These are phyloP conservation scores for Aegilops umbellulata DNA, from an alignment of 176 grass and related monocot species.

Conservation along the genomic window DNA sequence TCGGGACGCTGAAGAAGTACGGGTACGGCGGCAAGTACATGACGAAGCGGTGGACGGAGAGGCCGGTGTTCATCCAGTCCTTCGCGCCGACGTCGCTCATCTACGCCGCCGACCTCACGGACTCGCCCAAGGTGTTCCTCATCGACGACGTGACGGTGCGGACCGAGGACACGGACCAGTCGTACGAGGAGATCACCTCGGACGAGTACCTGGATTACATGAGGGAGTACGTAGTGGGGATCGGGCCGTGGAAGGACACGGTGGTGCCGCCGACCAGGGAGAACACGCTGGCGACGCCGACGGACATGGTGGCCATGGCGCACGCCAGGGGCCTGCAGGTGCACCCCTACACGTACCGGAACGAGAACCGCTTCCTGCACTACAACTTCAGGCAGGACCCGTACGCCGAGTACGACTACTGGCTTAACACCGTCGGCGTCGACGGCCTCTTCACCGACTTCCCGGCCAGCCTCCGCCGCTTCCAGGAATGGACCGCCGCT, in stretches of 20 bases:
- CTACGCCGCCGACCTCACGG: conserved; percentile 32
- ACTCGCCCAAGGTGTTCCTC: conserved; percentile 47
- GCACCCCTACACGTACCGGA: conserved; percentile 55
- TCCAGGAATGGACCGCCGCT: conserved; percentile 35
- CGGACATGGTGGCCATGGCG: conserved; percentile 50
- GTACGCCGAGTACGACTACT: conserved; percentile 58
- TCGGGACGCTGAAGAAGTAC: conserved; percentile 48
- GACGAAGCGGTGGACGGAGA: conserved; percentile 21
- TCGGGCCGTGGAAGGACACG: conserved; percentile 58
- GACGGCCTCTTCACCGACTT: conserved; percentile 59
- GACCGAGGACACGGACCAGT: conserved; percentile 59
- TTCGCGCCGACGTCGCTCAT: conserved; percentile 45
- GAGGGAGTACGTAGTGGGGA: conserved; percentile 29
- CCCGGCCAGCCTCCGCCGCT: conserved; percentile 45
- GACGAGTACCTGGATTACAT: conserved; percentile 54
- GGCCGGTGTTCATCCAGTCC: conserved; percentile 50
- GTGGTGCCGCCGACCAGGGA: conserved; percentile 47
- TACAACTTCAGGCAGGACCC: conserved; percentile 57
- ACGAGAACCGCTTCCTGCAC: conserved; percentile 55
- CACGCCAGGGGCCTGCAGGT: conserved; percentile 48
- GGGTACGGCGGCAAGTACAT: conserved; percentile 52
- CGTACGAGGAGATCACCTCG: conserved; percentile 51
- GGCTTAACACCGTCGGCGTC: conserved; percentile 43
- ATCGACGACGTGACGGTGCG: conserved; percentile 45
- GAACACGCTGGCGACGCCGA: conserved; percentile 33